Conservation (phyloP, 2,329 filamentous ascomycete genomes). For the Emmonsiellopsis sp. region DNA sequence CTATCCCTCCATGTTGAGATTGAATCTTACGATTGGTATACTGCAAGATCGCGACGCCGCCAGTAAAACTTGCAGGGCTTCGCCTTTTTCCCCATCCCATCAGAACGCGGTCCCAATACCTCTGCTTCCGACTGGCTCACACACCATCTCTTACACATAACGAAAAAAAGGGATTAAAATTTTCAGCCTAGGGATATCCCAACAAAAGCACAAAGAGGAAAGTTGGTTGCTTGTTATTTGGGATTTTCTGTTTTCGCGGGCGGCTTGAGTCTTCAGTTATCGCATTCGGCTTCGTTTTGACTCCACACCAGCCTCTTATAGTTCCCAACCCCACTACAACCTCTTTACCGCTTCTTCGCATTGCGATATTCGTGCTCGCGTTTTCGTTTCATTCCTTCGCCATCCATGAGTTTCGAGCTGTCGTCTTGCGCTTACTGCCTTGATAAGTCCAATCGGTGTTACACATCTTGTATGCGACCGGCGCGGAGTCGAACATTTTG, state of each 20-base stretch:
- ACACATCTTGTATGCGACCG: background rate
- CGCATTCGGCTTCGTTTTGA: background rate
- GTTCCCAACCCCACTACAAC: background rate
- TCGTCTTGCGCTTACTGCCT: background rate
- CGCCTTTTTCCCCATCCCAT: background rate
- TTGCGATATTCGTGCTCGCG: background rate
- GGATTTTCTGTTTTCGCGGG: background rate
- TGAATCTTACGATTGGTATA: conserved; percentile 1
- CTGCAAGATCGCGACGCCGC: conserved; percentile 4
- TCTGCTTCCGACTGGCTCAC: background rate
- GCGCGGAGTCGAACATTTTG: background rate
- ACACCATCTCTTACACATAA: background rate
- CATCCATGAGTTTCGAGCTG: conserved; percentile 2
- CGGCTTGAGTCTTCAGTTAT: background rate
- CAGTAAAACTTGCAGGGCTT: background rate
- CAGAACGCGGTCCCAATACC: background rate
- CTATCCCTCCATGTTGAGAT: background rate
- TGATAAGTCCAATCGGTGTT: background rate
- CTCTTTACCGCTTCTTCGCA: conserved; percentile 3
- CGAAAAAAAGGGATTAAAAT: background rate
- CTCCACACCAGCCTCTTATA: background rate
- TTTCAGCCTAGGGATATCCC: background rate
- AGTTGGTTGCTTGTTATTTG: background rate
- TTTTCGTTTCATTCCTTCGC: background rate
- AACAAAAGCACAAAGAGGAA: background rate